Conservation (phyloP, 176 grass and related monocot species). For the Oryza nivara region DNA sequence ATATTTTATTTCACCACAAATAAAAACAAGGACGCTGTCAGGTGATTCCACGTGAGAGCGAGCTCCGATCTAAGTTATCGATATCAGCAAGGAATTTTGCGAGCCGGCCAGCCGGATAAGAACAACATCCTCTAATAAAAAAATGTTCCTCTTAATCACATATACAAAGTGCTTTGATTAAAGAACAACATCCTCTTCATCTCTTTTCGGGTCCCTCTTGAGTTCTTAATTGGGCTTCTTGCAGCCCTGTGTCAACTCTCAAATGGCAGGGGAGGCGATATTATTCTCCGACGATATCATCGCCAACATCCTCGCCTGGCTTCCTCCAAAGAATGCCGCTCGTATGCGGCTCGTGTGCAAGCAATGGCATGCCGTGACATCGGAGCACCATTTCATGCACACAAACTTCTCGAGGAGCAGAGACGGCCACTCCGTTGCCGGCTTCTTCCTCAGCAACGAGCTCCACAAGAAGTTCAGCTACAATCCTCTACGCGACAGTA, state of each 20-base stretch:
- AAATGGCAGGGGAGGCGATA: background rate
- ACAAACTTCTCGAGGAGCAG: background rate
- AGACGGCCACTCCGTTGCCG: background rate
- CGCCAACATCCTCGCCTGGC: background rate
- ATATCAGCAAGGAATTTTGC: background rate
- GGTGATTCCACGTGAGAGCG: background rate
- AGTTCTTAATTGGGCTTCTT: background rate
- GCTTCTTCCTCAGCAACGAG: constrained; percentile 12
- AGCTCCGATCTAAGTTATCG: background rate
- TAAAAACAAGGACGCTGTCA: background rate
- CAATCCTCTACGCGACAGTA: background rate
- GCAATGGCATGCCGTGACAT: constrained; percentile 8
- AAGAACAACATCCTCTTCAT: background rate
- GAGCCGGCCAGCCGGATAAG: background rate
- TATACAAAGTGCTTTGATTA: background rate
- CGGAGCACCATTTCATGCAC: constrained; percentile 17
- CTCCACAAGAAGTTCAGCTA: background rate
- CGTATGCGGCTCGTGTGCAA: background rate
- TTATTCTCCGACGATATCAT: background rate
- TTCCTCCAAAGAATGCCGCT: background rate
- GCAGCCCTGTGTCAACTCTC: background rate
- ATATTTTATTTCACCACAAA: background rate
- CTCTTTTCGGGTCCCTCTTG: background rate
- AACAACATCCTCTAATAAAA: background rate
- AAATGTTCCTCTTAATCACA: background rate